Conservation (phyloP, 768 basidiomycete genomes). For the Hirschioporus abietinus region DNA sequence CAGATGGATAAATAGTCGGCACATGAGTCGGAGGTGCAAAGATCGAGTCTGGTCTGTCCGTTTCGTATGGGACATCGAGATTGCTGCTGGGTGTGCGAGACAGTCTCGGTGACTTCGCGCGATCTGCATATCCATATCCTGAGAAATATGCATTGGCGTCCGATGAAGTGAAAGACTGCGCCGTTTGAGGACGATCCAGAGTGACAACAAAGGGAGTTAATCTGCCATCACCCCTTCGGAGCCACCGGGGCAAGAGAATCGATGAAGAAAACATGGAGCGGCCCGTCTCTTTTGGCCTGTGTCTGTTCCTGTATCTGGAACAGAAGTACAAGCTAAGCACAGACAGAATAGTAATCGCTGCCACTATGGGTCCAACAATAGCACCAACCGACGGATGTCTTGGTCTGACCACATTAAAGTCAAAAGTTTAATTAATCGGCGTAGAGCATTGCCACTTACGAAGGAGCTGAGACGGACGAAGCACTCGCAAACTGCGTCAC, state of each 20-base stretch:
- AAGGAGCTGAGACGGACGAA: neutral
- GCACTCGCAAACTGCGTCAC: constrained; percentile 3
- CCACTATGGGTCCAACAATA: neutral
- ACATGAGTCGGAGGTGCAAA: neutral
- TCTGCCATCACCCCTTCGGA: neutral
- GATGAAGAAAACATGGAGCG: neutral
- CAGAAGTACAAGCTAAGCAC: constrained; percentile 1
- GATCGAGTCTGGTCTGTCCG: neutral
- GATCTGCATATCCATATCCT: neutral
- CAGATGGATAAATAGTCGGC: neutral
- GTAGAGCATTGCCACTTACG: neutral
- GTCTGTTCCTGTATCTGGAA: neutral
- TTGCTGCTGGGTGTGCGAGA: neutral
- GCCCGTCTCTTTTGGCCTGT: neutral
- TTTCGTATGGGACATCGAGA: neutral
- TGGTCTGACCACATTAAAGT: neutral
- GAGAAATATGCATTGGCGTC: neutral
- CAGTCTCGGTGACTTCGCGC: neutral
- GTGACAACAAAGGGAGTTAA: neutral
- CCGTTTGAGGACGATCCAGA: neutral
- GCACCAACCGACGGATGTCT: neutral
- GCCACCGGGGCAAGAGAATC: neutral
- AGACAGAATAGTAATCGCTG: neutral
- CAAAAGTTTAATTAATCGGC: neutral
- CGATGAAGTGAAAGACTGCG: neutral